These are phyloP conservation scores for Abortiporus biennis DNA, from an alignment of 1,284 basidiomycete species.

Conservation along the genomic window DNA sequence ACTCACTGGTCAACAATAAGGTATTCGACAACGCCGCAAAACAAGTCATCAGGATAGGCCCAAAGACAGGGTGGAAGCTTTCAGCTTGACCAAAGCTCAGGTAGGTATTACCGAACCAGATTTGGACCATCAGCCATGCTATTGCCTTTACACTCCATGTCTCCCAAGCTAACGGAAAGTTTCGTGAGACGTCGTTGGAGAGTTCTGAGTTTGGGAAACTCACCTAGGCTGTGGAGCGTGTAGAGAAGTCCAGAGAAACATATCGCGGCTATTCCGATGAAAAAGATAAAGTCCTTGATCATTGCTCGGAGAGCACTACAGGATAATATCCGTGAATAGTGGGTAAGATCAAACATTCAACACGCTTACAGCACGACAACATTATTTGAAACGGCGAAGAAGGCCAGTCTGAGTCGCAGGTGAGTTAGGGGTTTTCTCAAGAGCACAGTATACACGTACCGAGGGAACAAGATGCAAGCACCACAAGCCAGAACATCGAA, in stretches of 20 bases:
- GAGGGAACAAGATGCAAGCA: conserved; percentile 83
- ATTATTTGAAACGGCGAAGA: conserved; percentile 81
- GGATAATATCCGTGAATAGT: conserved; percentile 7
- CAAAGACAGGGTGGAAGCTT: conserved; percentile 80
- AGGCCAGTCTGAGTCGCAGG: conserved; percentile 52
- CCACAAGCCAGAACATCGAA: conserved; percentile 83
- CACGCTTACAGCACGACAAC: conserved; percentile 69
- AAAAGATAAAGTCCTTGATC: conserved; percentile 77
- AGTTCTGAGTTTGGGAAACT: neutral
- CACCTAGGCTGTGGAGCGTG: conserved; percentile 74
- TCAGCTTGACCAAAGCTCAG: conserved; percentile 64
- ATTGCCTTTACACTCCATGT: conserved; percentile 67
- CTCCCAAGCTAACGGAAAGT: conserved; percentile 30
- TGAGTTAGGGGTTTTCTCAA: conserved; percentile 1
- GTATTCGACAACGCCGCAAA: conserved; percentile 84
- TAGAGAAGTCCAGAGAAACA: conserved; percentile 86
- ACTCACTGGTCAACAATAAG: conserved; percentile 70
- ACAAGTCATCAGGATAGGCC: conserved; percentile 79
- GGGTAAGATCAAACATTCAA: conserved; percentile 8
- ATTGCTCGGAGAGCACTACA: conserved; percentile 67
- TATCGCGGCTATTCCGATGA: conserved; percentile 76
- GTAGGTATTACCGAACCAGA: conserved; percentile 81
- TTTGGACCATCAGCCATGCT: conserved; percentile 76
- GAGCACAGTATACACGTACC: conserved; percentile 32
- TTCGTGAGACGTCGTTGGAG: conserved; percentile 5